Conservation (phyloP, 2,329 filamentous ascomycete genomes). For the Aspergillus fijiensis region DNA sequence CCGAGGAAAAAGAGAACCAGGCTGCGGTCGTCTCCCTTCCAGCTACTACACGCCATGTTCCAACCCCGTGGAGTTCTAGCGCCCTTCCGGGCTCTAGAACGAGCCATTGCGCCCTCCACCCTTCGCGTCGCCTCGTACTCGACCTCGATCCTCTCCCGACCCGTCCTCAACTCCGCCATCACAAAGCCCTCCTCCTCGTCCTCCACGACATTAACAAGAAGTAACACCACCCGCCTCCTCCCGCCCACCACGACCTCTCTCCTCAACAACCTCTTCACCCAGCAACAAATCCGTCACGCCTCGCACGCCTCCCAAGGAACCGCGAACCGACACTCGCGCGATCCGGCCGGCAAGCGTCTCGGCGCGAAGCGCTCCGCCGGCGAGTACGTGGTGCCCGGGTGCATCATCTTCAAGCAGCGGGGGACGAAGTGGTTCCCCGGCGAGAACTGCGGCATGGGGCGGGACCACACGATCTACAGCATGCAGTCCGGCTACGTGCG, state of each 20-base stretch:
- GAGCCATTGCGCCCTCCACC: constrained; percentile 32
- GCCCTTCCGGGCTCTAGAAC: constrained; percentile 41
- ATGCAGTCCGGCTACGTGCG: constrained; percentile 85
- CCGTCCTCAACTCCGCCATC: constrained; percentile 20
- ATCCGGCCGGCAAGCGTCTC: constrained; percentile 78
- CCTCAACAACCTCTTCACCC: background rate
- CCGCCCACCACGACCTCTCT: constrained; percentile 37
- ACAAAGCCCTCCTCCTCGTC: constrained; percentile 22
- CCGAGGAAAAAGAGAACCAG: constrained; percentile 7
- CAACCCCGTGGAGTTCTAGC: constrained; percentile 41
- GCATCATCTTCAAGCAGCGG: constrained; percentile 97
- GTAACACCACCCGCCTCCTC: constrained; percentile 30
- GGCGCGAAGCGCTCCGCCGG: constrained; percentile 92
- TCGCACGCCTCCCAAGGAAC: constrained; percentile 65
- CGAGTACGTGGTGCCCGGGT: constrained; percentile 90
- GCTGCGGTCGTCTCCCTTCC: background rate
- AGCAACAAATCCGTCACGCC: constrained; percentile 55
- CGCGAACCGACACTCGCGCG: constrained; percentile 65
- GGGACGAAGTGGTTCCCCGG: constrained; percentile 93
- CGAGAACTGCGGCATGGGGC: constrained; percentile 91
- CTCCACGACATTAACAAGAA: constrained; percentile 22
- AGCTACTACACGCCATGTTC: constrained; percentile 33
- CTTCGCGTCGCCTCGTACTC: constrained; percentile 26
- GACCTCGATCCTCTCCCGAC: constrained; percentile 27
- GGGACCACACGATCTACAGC: constrained; percentile 94